phyloP scores from a whole-genome alignment of 1,139 yeast species.

The Zygoascus hellenicus region DNA sequence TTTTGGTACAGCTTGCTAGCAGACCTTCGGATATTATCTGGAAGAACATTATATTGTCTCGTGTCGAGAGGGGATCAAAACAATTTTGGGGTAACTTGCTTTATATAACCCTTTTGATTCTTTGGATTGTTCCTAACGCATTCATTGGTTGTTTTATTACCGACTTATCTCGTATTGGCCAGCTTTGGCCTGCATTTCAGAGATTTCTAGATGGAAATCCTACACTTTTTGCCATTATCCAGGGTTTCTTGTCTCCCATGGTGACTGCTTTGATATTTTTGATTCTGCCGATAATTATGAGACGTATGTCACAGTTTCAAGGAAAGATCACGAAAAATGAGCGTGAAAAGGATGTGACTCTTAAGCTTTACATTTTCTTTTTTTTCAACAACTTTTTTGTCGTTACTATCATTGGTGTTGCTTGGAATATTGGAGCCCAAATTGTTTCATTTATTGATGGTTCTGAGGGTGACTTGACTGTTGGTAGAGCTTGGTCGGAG shows the following conservation, averaged over 20 bases:
- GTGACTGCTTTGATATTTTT: constrained; percentile 34
- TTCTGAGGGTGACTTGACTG: constrained; percentile 20
- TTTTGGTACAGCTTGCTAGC: constrained; percentile 31
- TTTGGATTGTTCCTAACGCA: constrained; percentile 40
- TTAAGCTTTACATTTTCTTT: constrained; percentile 36
- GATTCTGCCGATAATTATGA: constrained; percentile 34
- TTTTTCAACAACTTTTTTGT: constrained; percentile 37
- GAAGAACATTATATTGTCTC: constrained; percentile 32
- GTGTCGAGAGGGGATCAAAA: constrained; percentile 30
- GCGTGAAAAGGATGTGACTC: constrained; percentile 37
- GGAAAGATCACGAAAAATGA: constrained; percentile 36
- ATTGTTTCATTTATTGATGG: constrained; percentile 26
- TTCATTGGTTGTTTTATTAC: constrained; percentile 38
- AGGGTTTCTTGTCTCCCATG: constrained; percentile 38
- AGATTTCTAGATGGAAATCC: constrained; percentile 28
- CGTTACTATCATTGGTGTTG: constrained; percentile 37
- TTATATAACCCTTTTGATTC: constrained; percentile 28
- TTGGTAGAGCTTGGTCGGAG: constrained; percentile 21
- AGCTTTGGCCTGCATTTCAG: constrained; percentile 34
- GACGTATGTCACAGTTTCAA: constrained; percentile 36
- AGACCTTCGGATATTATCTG: constrained; percentile 37
- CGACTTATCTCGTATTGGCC: constrained; percentile 35
- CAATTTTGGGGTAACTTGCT: constrained; percentile 34
- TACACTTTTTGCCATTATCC: constrained; percentile 33
- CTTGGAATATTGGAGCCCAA: constrained; percentile 35